Conservation (phyloP, 192 early-diverging fungal species). For the Gryganskiella cystojenkinii region DNA sequence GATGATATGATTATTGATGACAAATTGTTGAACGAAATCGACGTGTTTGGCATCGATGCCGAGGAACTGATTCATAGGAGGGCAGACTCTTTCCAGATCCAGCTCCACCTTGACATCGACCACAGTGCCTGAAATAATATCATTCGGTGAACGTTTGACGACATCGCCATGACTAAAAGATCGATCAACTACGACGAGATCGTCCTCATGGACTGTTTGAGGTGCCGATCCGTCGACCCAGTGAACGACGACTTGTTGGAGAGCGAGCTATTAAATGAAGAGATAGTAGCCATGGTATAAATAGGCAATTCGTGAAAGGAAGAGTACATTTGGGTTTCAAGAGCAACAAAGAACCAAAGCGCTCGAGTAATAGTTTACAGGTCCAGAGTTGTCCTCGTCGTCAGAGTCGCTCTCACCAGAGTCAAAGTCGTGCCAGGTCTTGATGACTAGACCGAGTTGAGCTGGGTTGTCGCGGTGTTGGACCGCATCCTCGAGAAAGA, state of each 20-base stretch:
- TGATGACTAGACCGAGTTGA: conserved; percentile 45
- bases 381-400: conserved; percentile 32
- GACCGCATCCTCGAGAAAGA: conserved; percentile 55
- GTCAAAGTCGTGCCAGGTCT: conserved; percentile 58
- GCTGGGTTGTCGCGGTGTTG: conserved; percentile 35
- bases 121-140: conserved; percentile 51
- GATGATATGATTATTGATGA: conserved; percentile 48
- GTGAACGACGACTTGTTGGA: conserved; percentile 47
- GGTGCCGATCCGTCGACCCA: conserved; percentile 49
- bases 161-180: conserved; percentile 56
- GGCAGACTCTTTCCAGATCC: conserved; percentile 38
- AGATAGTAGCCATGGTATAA: too few relatives aligned
- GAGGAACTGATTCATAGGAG: conserved; percentile 34
- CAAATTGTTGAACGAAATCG: conserved; percentile 49
- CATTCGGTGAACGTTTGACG: conserved; percentile 49
- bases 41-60: conserved; percentile 50
- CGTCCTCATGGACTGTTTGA: conserved; percentile 36
- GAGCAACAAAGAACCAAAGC: not conserved
- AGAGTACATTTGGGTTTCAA: not conserved
- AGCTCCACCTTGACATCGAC: conserved; percentile 50
- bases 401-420: conserved; percentile 37
- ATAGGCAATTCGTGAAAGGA: too few relatives aligned
- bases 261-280: conserved; percentile 15
- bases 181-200: conserved; percentile 48
- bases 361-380: conserved; percentile 14